Evolutionary conservation across 148 eudicot genomes (phyloP).

Genomic region (Arbutus unedo): DNA sequence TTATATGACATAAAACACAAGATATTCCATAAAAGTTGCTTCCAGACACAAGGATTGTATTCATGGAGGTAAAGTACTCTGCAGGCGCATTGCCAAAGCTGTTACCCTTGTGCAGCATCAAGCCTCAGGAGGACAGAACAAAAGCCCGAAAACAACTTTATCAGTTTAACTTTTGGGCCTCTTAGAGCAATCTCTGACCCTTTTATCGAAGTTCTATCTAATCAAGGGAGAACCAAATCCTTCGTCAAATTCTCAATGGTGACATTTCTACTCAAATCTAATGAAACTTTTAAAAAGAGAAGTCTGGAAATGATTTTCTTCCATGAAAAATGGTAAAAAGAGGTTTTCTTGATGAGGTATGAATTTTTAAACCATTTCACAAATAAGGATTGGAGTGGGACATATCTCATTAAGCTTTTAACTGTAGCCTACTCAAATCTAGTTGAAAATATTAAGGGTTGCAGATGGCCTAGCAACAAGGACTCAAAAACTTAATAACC

Average conservation of each 20-base stretch:
- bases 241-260: no score
- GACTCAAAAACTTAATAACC: background rate
- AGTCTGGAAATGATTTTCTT: background rate
- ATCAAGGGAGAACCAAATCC: background rate
- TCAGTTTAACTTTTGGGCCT: background rate
- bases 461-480: conserved; percentile 1
- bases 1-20: background rate
- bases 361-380: background rate
- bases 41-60: background rate
- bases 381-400: background rate
- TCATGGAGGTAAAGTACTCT: background rate
- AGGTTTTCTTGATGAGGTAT: background rate
- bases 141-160: background rate
- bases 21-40: background rate
- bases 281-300: background rate
- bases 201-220: background rate
- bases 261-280: background rate
- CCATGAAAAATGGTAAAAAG: background rate
- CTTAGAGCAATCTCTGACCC: background rate
- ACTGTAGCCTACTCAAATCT: background rate
- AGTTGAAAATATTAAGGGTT: background rate
- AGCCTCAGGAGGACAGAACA: background rate
- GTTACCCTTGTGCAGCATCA: background rate
- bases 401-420: background rate
- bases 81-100: background rate